A percentile compares a stretch with the other conserved stretches of the same genome.
phyloP scores from a whole-genome alignment of 1,284 basidiomycete species.

The Ceratobasidium theobromae region DNA sequence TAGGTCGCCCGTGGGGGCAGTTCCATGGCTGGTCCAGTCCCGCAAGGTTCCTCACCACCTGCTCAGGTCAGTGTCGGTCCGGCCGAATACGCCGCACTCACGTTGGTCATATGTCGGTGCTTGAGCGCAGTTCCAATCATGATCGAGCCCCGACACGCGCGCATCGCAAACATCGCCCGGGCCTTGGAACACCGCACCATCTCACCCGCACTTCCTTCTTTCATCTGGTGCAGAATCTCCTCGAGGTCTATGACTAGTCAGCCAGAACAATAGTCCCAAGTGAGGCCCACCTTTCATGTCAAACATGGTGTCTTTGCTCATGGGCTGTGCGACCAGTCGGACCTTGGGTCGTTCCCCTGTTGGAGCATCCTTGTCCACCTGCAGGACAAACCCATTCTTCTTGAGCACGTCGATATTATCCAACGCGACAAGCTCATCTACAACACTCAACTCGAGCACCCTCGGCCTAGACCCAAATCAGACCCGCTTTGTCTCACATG shows the following conservation, averaged over 20 bases:
- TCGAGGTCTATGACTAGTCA: conserved; percentile 72
- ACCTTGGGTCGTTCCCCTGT: conserved; percentile 57
- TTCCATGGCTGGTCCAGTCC: conserved; percentile 98
- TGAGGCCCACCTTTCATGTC: conserved; percentile 58
- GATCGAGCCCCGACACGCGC: conserved; percentile 93
- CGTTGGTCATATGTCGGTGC: conserved; percentile 74
- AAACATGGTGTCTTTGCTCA: conserved; percentile 88
- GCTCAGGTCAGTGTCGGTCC: conserved; percentile 10
- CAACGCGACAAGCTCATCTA: conserved; percentile 85
- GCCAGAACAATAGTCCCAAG: not conserved
- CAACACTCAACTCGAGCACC: conserved; percentile 79
- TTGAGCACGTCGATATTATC: conserved; percentile 83
- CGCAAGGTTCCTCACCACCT: conserved; percentile 93
- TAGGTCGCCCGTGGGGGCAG: conserved; percentile 94
- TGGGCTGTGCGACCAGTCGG: conserved; percentile 78
- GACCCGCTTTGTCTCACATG: not conserved
- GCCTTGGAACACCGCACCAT: conserved; percentile 91
- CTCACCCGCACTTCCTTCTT: conserved; percentile 71
- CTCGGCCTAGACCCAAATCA: conserved; percentile 58
- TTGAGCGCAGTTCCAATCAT: conserved; percentile 92
- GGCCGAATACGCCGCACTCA: conserved; percentile 46
- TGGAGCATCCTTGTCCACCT: conserved; percentile 55
- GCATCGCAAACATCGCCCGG: conserved; percentile 94
- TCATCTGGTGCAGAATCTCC: conserved; percentile 84
- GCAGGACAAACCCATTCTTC: conserved; percentile 86